Evolutionary conservation across 805 yeast genomes (phyloP), one percentile per base, ranked within the genome.

Genomic region (Cyberlindnera saturnus): DNA sequence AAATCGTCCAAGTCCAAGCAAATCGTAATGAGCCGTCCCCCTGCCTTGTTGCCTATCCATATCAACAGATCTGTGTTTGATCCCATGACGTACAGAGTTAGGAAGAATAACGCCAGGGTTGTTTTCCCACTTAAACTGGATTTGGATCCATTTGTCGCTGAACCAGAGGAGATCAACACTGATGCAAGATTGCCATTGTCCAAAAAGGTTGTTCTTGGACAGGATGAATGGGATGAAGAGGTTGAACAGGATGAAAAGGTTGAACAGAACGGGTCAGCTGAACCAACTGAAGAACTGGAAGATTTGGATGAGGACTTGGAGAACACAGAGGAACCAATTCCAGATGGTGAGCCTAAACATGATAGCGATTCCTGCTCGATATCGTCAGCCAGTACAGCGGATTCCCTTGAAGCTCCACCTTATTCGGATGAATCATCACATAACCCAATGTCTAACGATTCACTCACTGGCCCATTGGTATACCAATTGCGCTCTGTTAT

Each of bases 1-100:
- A 86, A 85, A 59, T 77, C 87, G 2, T 81, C 79, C 39, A 91
- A 91, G 63, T 81, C 90, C 2, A 90, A 89, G 61, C 96, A 90
- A 58, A 82, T 82, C 19, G 73, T 78, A 55, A 75, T 89, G 50
- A 75, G 88, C 18, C 73, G 90, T 55, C 91, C 93, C 0, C 96
- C 97, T 1, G 83, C 89, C 10, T 71, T 87, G 43, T 69, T 91
- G 37, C 78, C 91, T 42, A 75, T 91, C 36, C 98, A 93, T 62
- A 84, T 91, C 49, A 91, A 91, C 61, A 77, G 99, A 57, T 87
- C 96, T 2, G 96, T 87, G 13, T 91, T 89, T 62, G 97, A 91
- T 62, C 86, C 93, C 43, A 69, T 77, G 43, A 85, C 96, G 0
- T 93, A 86, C 47, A 77, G 76, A 70, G 84, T 88, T 23, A 76